Base-by-base conservation (phyloP, 805 yeast genomes). In the Wickerhamomyces subpelliculosus region DNA sequence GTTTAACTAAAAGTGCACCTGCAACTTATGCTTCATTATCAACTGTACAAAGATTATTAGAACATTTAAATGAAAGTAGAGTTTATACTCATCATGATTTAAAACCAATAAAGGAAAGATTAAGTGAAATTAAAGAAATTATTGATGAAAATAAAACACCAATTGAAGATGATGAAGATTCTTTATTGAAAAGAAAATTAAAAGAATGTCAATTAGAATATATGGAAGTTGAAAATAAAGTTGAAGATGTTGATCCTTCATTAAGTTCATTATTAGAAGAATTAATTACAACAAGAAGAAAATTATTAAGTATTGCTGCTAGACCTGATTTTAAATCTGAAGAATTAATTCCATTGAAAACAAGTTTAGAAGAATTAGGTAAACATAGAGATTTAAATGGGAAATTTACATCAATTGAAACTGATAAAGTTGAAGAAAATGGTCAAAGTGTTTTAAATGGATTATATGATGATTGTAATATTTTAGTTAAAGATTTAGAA, bases 21-120 rank as follows among this genome's bases (percentile, higher is more conserved):
- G 96, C 97, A 5, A 85, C 96, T 1, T 93, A 84, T 61, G 90
- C 95, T 6, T 84, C 95, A 4, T 64, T 90, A 30, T 72, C 88
- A 30, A 87, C 97, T 0, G 95, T 93, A 17, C 82, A 81, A 61
- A 78, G 93, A 48, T 65, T 93, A 41, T 68, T 93, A 48, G 84
- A 78, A 46, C 97, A 90, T 61, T 65, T 90, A 44, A 74, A 77
- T 46, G 96, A 85, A 55, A 75, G 85, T 35, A 79, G 78, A 39
- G 86, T 85, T 17, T 90, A 80, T 60, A 88, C 97, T 1, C 77
- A 75, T 39, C 84, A 83, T 49, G 98, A 93, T 58, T 70, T 88
- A 46, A 65, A 68, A 42, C 95, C 96, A 2, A 84, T 93, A 36
- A 69, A 75, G 41, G 75, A 70, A 37, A 73, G 97, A 44, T 65